These are phyloP conservation scores for Verticillium klebahnii DNA, from an alignment of 2,329 filamentous ascomycete genomes.

Conservation along the genomic window DNA sequence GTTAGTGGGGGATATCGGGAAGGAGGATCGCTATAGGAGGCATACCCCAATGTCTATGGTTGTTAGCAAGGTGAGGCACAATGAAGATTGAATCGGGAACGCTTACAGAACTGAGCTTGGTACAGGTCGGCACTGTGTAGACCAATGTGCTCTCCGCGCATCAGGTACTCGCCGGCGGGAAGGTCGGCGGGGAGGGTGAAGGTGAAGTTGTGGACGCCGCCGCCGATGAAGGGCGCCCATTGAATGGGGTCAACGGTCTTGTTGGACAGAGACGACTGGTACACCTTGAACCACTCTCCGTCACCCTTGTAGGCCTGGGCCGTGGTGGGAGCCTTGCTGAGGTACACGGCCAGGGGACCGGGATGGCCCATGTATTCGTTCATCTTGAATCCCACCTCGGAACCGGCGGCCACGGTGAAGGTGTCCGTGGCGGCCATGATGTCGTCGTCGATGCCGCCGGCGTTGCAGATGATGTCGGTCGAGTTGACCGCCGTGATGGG, in stretches of 20 bases:
- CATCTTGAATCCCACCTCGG: slow-evolving; percentile 25
- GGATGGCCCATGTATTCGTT: slow-evolving; percentile 30
- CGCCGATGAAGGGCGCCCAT: slow-evolving; percentile 25
- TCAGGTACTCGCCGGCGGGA: slow-evolving; percentile 23
- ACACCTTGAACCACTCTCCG: slow-evolving; percentile 32
- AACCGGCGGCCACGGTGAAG: slow-evolving; percentile 28
- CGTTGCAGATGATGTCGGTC: slow-evolving; percentile 32
- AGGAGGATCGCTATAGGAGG: slow-evolving; percentile 6
- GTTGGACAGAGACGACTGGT: slow-evolving; percentile 22
- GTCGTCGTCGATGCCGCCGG: slow-evolving; percentile 28
- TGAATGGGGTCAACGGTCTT: slow-evolving; percentile 23
- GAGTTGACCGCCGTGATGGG: slow-evolving; percentile 33
- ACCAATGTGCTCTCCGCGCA: slow-evolving; percentile 28
- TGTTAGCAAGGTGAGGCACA: slow-evolving; percentile 12
- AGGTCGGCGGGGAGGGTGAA: slow-evolving; percentile 22
- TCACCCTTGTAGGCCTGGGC: slow-evolving; percentile 24
- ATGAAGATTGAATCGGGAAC: not conserved
- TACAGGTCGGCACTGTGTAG: slow-evolving; percentile 23
- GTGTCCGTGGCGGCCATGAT: slow-evolving; percentile 31
- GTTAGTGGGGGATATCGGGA: slow-evolving; percentile 12
- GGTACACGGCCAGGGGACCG: slow-evolving; percentile 30
- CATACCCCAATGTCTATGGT: slow-evolving; percentile 26
- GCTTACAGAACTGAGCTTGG: slow-evolving; percentile 29
- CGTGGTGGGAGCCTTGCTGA: slow-evolving; percentile 28
- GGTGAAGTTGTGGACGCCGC: slow-evolving; percentile 27